phyloP scores from a whole-genome alignment of 768 basidiomycete species.

The Macrolepiota fuliginosa region DNA sequence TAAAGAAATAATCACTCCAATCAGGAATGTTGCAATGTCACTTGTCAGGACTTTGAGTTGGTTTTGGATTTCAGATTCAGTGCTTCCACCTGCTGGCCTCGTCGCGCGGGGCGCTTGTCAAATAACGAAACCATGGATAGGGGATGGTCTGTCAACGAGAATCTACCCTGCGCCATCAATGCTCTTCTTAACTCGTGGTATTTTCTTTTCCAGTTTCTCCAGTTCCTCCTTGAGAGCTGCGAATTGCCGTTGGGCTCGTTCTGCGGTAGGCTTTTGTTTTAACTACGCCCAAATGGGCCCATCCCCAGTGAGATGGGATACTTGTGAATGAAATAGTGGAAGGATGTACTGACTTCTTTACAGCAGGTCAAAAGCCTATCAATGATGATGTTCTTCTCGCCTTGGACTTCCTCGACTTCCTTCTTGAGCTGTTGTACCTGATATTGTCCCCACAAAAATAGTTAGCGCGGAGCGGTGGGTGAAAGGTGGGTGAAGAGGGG shows the following conservation, averaged over 20 bases:
- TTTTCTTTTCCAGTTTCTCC: slow-evolving; percentile 80
- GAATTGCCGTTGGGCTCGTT: slow-evolving; percentile 79
- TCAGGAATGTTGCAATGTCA: slow-evolving; percentile 1
- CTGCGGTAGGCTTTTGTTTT: slow-evolving; percentile 71
- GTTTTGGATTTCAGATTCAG: neutral
- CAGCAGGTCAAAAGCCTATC: slow-evolving; percentile 84
- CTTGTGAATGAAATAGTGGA: slow-evolving; percentile 8
- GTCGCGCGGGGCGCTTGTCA: slow-evolving; percentile 7
- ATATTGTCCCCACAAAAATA: neutral
- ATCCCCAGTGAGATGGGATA: slow-evolving; percentile 16
- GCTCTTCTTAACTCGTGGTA: slow-evolving; percentile 42
- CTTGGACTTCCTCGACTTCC: slow-evolving; percentile 78
- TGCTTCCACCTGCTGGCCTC: neutral
- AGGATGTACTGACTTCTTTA: slow-evolving; percentile 65
- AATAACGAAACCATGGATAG: slow-evolving; percentile 11
- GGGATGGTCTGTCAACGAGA: neutral
- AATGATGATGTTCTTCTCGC: slow-evolving; percentile 74
- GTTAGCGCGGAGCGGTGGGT: neutral
- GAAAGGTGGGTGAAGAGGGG: neutral
- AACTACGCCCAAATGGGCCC: slow-evolving; percentile 26
- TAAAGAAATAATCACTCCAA: neutral
- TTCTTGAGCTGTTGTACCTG: slow-evolving; percentile 69
- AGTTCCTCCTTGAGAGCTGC: slow-evolving; percentile 80
- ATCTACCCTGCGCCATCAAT: slow-evolving; percentile 22
- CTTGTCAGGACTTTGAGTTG: neutral